Evolutionary conservation across 2,329 filamentous ascomycete species (phyloP).

Genomic region (Fusarium transvaalense): DNA sequence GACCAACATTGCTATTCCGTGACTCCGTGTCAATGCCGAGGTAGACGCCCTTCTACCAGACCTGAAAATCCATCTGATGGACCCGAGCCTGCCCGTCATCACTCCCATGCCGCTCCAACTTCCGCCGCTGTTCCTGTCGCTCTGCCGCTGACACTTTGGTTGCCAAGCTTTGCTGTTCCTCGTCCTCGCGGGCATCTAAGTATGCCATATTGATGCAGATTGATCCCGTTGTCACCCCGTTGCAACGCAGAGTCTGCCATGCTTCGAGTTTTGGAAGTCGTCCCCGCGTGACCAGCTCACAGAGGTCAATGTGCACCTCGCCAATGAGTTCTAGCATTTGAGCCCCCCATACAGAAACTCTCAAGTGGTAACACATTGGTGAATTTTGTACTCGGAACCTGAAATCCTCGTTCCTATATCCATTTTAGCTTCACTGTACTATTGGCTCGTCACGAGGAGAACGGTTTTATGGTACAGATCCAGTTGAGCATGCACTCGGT

Average conservation of each 20-base stretch:
- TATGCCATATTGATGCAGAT: slow-evolving; percentile 40
- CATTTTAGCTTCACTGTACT: slow-evolving; percentile 31
- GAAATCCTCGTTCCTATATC: slow-evolving; percentile 46
- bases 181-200: slow-evolving; percentile 38
- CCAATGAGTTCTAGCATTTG: slow-evolving; percentile 48
- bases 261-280: slow-evolving; percentile 35
- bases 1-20: slow-evolving; percentile 3
- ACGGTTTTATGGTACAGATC: too few species aligned
- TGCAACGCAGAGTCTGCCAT: slow-evolving; percentile 42
- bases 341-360: slow-evolving; percentile 45
- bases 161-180: slow-evolving; percentile 37
- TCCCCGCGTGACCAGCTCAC: slow-evolving; percentile 40
- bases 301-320: slow-evolving; percentile 44
- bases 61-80: slow-evolving; percentile 46
- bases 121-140: slow-evolving; percentile 36
- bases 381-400: slow-evolving; percentile 45
- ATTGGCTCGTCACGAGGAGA: slow-evolving; percentile 15
- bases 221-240: slow-evolving; percentile 36
- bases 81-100: slow-evolving; percentile 41
- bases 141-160: slow-evolving; percentile 32
- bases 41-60: slow-evolving; percentile 38
- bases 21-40: slow-evolving; percentile 16
- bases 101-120: slow-evolving; percentile 29
- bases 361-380: slow-evolving; percentile 46
- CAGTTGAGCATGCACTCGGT: not conserved